Percentiles rank a stretch among this genome's conserved stretches.
phyloP scores from a whole-genome alignment of 225 moss, liverwort and hornwort genomes.

The Pleurozium schreberi region DNA sequence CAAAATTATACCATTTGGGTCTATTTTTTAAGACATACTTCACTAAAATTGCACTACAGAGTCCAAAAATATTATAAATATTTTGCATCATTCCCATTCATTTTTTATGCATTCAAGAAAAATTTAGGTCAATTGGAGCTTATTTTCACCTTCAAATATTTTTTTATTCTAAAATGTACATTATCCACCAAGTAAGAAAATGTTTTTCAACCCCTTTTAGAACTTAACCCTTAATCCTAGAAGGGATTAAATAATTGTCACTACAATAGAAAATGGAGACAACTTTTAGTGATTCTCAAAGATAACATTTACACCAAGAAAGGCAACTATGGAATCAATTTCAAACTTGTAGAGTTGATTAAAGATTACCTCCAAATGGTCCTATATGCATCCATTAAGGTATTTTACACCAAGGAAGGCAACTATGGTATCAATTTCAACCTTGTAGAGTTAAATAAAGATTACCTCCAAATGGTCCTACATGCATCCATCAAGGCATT shows the following conservation, averaged over 20 bases:
- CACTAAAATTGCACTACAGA: neutral
- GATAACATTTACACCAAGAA: neutral
- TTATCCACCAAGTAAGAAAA: rapidly evolving
- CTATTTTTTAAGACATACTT: neutral
- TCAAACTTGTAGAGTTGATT: too few relatives aligned
- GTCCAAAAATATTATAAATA: too few relatives aligned
- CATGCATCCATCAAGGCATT: neutral
- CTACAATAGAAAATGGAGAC: neutral
- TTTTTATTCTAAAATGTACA: neutral
- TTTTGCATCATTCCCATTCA: neutral
- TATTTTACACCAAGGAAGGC: too few relatives aligned
- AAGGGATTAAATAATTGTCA: neutral
- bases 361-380: too few relatives aligned
- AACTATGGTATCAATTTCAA: too few relatives aligned
- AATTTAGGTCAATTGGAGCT: neutral
- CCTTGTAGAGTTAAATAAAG: too few relatives aligned
- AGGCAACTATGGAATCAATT: neutral
- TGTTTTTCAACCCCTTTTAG: neutral
- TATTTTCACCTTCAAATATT: neutral
- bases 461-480: too few relatives aligned
- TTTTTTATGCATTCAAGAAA: too few relatives aligned
- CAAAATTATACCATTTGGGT: too few relatives aligned
- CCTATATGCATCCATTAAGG: too few relatives aligned
- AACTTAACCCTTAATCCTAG: neutral
- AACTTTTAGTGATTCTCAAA: neutral